These are phyloP conservation scores for Zostera marina DNA, from an alignment of 116 monocot species.

Conservation along the genomic window DNA sequence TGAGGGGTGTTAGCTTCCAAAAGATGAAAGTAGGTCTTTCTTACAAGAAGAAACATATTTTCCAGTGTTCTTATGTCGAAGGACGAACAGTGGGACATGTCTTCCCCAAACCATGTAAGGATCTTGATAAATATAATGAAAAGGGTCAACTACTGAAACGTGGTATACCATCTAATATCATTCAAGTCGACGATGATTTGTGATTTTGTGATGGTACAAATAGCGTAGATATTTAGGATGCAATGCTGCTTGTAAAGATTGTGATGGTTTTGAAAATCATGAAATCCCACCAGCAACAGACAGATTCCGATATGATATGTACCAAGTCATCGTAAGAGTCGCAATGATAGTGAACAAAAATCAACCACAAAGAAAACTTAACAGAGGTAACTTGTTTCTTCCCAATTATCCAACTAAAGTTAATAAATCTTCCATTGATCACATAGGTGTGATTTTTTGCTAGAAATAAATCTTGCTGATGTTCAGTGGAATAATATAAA, in stretches of 20 bases:
- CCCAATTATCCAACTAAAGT: too few relatives aligned
- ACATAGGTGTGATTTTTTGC: too few relatives aligned
- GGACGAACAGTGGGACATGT: conserved; percentile 52
- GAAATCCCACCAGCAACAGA: not conserved
- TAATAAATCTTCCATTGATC: too few relatives aligned
- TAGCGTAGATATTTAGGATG: not conserved
- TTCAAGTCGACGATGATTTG: conserved; percentile 40
- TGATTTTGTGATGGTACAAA: conserved; percentile 3
- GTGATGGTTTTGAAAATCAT: not conserved
- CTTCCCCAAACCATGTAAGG: conserved; percentile 56
- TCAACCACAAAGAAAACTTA: too few relatives aligned
- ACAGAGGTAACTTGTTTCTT: too few relatives aligned
- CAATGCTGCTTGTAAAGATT: not conserved
- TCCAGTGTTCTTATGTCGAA: conserved; percentile 59
- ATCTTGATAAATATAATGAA: conserved; percentile 42
- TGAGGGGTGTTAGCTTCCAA: conserved; percentile 38
- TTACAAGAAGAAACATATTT: conserved; percentile 39
- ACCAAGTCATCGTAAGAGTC: too few relatives aligned
- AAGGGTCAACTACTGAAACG: conserved; percentile 28
- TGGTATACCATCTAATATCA: conserved; percentile 16
- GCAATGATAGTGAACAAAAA: too few relatives aligned
- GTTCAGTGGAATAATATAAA: too few relatives aligned
- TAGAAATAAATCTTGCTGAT: too few relatives aligned
- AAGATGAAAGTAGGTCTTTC: conserved; percentile 44
- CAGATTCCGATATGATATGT: too few relatives aligned